Evolutionary conservation across 768 basidiomycete species (phyloP), one percentile per base, ranked within the genome.

Genomic region (Leccinum incarnatum): DNA sequence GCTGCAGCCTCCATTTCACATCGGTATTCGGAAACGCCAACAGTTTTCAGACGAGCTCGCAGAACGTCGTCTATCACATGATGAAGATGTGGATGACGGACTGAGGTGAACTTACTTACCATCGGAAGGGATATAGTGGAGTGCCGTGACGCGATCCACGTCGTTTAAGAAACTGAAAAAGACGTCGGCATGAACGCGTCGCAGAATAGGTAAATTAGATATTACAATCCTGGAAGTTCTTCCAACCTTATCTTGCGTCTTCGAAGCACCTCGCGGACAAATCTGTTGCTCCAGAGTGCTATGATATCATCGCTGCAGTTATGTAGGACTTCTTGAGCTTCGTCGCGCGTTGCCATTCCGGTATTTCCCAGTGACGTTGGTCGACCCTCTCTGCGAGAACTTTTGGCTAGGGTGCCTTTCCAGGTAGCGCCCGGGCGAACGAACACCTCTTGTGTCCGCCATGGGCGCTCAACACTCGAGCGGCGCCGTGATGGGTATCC

Each of bases 21-120:
- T 70, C 81, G 86, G 74, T 92, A 90, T 71, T 92, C 90, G 3
- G 87, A 86, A 8, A 91, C 89, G 9, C 90, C 90, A 36, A 93
- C 86, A 0, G 82, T 83, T 68, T 84, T 84, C 34, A 83, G 69
- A 25, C 82, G 77, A 8, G 82, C 82, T 55, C 72, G 76, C 49
- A 83, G 69, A 27, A 83, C 81, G 58, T 83, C 82, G 58, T 83
- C 82, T 80, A 56, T 30, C 1, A 61, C 2, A 17, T 48, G 32
- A 32, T 72, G 55, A 67, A 54, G 40, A n/a, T 10, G 30, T 17
- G 25, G 9, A 56, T 8, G 4, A 51, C 17, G 17, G 25, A 47
- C 47, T 27, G 46, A 8, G 29, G 25, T 5, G 50, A 2, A 8
- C 36, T 17, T 3, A 21, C 70, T 37, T 58, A 81, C 80, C 80